These are phyloP conservation scores for Lignosus rhinocerotis DNA, from an alignment of 1,284 basidiomycete genomes.

Conservation along the genomic window DNA sequence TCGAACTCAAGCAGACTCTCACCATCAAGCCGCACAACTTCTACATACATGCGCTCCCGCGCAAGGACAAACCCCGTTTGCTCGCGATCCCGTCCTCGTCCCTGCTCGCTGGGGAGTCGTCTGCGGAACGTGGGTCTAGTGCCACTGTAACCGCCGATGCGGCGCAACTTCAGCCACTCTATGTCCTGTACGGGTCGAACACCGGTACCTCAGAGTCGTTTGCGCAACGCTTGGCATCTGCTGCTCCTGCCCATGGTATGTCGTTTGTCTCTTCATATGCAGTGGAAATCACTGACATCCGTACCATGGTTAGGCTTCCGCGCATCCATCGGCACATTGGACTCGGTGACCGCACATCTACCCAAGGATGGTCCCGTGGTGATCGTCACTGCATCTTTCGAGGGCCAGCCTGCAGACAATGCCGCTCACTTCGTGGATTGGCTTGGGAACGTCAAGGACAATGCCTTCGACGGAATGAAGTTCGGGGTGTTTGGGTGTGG, in stretches of 20 bases:
- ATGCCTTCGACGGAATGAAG: constrained; percentile 36
- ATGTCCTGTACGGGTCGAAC: constrained; percentile 50
- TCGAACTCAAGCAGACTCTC: constrained; percentile 46
- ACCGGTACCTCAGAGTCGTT: constrained; percentile 52
- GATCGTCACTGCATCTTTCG: constrained; percentile 52
- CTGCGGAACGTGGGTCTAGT: background rate
- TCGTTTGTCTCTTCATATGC: background rate
- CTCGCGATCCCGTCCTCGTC: constrained; percentile 18
- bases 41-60: constrained; percentile 41
- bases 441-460: constrained; percentile 34
- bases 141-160: background rate
- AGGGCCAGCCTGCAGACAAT: constrained; percentile 53
- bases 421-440: constrained; percentile 46
- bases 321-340: constrained; percentile 42
- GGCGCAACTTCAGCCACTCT: constrained; percentile 31
- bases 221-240: constrained; percentile 45
- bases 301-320: constrained; percentile 37
- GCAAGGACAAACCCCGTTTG: constrained; percentile 24
- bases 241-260: constrained; percentile 41
- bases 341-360: constrained; percentile 40
- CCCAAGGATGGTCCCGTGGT: constrained; percentile 48
- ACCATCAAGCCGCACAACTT: constrained; percentile 51
- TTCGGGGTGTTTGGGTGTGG: constrained; percentile 56
- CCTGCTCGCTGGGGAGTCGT: background rate
- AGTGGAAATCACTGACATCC: background rate